Percentiles rank a stretch among this genome's conserved stretches.
Evolutionary conservation across 2,329 filamentous ascomycete species (phyloP).

Genomic region (Calonectria pseudoturangicola): DNA sequence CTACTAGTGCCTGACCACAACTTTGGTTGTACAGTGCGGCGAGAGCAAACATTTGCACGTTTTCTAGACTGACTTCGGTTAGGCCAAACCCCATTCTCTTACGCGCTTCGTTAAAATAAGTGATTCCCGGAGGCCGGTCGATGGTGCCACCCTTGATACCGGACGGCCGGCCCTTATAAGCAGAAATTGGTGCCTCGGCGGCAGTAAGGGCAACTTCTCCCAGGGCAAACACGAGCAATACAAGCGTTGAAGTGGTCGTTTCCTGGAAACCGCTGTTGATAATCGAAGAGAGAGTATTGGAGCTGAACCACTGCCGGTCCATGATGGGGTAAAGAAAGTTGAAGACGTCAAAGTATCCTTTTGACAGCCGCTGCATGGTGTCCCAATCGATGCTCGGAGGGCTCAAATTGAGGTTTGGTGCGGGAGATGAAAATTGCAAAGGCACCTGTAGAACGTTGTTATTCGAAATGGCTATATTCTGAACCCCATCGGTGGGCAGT

Average conservation of each 20-base stretch:
- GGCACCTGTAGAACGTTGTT: slow-evolving; percentile 48
- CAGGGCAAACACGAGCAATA: slow-evolving; percentile 74
- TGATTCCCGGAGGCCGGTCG: slow-evolving; percentile 72
- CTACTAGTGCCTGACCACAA: slow-evolving; percentile 70
- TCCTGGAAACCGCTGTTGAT: slow-evolving; percentile 67
- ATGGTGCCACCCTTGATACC: slow-evolving; percentile 71
- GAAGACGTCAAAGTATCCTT: slow-evolving; percentile 76
- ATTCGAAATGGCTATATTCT: slow-evolving; percentile 43
- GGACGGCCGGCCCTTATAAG: slow-evolving; percentile 66
- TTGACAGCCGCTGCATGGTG: slow-evolving; percentile 69
- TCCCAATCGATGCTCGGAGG: slow-evolving; percentile 65
- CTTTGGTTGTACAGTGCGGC: slow-evolving; percentile 73
- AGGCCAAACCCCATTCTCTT: slow-evolving; percentile 75
- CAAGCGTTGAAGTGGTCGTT: slow-evolving; percentile 69
- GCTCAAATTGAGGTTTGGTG: slow-evolving; percentile 42
- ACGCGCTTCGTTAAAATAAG: slow-evolving; percentile 77
- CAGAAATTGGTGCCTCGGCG: slow-evolving; percentile 66
- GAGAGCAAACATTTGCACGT: slow-evolving; percentile 75
- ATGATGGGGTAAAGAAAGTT: slow-evolving; percentile 76
- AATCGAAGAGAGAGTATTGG: slow-evolving; percentile 66
- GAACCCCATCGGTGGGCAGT: slow-evolving; percentile 51
- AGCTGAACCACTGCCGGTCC: slow-evolving; percentile 73
- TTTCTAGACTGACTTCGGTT: slow-evolving; percentile 74
- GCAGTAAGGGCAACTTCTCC: slow-evolving; percentile 75
- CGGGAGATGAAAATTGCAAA: slow-evolving; percentile 46